Percentiles rank a stretch among this genome's conserved stretches.
phyloP scores from a whole-genome alignment of 2,329 filamentous ascomycete species.

The Pestalotiopsis sp. region DNA sequence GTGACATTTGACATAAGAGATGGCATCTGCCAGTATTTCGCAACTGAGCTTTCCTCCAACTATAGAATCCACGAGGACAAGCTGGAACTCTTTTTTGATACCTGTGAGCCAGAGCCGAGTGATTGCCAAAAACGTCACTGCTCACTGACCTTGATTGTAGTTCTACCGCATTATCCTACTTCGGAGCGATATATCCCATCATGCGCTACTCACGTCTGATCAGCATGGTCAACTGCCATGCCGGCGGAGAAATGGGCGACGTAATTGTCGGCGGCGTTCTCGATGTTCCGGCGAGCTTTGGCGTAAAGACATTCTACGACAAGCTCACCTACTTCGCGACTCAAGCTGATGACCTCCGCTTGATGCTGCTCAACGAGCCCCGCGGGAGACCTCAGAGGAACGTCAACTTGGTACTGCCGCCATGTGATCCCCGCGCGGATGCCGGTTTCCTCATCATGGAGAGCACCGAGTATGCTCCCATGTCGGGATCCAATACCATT shows the following conservation, averaged over 20 bases:
- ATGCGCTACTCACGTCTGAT: no score
- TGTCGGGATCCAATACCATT: conserved; percentile 46
- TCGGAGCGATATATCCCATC: no score
- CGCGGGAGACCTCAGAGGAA: conserved; percentile 41
- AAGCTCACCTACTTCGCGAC: conserved; percentile 43
- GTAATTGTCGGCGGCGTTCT: conserved; percentile 48
- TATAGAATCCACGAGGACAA: no score
- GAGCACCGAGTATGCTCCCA: conserved; percentile 38
- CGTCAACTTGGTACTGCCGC: conserved; percentile 40
- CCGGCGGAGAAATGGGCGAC: conserved; percentile 30
- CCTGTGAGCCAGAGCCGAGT: no score
- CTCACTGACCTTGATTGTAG: no score
- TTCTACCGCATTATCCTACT: no score
- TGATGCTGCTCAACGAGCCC: conserved; percentile 45
- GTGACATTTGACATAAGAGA: no score
- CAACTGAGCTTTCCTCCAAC: no score
- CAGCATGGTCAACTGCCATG: neutral
- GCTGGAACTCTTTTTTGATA: no score
- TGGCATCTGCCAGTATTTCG: no score
- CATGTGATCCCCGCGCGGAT: conserved; percentile 43
- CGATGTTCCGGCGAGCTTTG: conserved; percentile 45
- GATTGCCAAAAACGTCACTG: no score
- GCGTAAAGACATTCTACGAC: conserved; percentile 23
- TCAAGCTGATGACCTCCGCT: conserved; percentile 39
- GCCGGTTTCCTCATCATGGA: conserved; percentile 48